Evolutionary conservation across 73 alveolate species (phyloP).

Genomic region (Paramecium sonneborni): DNA sequence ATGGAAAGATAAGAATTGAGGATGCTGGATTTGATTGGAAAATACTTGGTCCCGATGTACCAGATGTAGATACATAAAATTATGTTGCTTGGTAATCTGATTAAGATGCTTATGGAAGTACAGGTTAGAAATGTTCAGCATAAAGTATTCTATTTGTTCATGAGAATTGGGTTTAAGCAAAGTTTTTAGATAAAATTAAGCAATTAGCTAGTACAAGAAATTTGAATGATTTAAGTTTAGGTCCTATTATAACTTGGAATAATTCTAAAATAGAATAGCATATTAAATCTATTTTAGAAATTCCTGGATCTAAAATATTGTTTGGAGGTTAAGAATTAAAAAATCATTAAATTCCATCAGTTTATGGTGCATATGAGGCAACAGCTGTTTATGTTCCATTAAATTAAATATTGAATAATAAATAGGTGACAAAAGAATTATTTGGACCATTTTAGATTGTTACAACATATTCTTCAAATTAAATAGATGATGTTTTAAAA

Average conservation of each 20-base stretch:
- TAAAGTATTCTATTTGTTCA: slow-evolving; percentile 78
- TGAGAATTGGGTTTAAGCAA: slow-evolving; percentile 78
- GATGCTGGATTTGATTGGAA: slow-evolving; percentile 94
- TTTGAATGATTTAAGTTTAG: slow-evolving; percentile 73
- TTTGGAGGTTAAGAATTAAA: slow-evolving; percentile 92
- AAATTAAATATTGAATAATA: slow-evolving; percentile 66
- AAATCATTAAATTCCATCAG: slow-evolving; percentile 81
- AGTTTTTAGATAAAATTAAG: slow-evolving; percentile 66
- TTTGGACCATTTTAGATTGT: slow-evolving; percentile 96
- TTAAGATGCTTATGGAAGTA: slow-evolving; percentile 82
- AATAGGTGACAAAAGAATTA: slow-evolving; percentile 82
- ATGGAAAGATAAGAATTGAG: slow-evolving; percentile 84
- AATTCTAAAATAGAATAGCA: slow-evolving; percentile 86
- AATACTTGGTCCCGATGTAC: slow-evolving; percentile 86
- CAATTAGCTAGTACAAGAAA: slow-evolving; percentile 74
- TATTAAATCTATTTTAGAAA: slow-evolving; percentile 72
- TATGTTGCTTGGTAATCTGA: slow-evolving; percentile 88
- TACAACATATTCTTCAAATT: slow-evolving; percentile 55
- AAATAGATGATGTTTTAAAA: slow-evolving; percentile 68
- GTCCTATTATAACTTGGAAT: slow-evolving; percentile 85
- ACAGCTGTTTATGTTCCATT: slow-evolving; percentile 90
- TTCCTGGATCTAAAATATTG: slow-evolving; percentile 89
- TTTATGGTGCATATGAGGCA: slow-evolving; percentile 89
- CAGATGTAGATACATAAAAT: slow-evolving; percentile 57
- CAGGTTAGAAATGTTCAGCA: slow-evolving; percentile 89